These are phyloP conservation scores for Scheffersomyces ergatensis DNA, from an alignment of 805 yeast species.

Conservation along the genomic window DNA sequence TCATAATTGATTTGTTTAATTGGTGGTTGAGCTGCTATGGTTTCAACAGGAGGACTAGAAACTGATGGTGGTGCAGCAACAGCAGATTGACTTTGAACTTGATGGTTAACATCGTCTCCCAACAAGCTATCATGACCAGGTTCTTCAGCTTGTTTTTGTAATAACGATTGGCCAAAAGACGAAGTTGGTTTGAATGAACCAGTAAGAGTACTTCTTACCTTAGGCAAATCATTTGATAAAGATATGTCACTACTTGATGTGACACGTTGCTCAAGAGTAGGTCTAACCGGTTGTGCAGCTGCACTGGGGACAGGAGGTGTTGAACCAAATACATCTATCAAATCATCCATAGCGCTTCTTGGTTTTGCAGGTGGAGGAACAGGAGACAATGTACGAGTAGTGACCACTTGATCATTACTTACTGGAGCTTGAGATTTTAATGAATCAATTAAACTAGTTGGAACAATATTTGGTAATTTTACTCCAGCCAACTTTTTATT, in stretches of 20 bases:
- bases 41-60: conserved; percentile 5
- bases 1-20: conserved; percentile 42
- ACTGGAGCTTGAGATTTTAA: conserved; percentile 13
- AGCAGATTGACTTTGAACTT: neutral
- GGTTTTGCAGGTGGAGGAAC: conserved; percentile 20
- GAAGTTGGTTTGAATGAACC: conserved; percentile 77
- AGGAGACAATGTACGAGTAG: conserved; percentile 9
- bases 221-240: conserved; percentile 25
- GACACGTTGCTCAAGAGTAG: conserved; percentile 18
- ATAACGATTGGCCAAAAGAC: conserved; percentile 75
- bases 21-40: conserved; percentile 11
- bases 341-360: conserved; percentile 61
- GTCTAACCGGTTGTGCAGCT: neutral
- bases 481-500: conserved; percentile 79
- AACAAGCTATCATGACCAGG: conserved; percentile 23
- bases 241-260: conserved; percentile 34
- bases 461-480: conserved; percentile 75
- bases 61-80: conserved; percentile 8
- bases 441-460: conserved; percentile 53
- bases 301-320: conserved; percentile 15
- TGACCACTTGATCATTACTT: too few species aligned
- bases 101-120: conserved; percentile 33
- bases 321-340: conserved; percentile 49
- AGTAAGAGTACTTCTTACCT: conserved; percentile 29
- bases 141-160: conserved; percentile 25